Conservation (phyloP, 2,329 filamentous ascomycete genomes). For the Alternaria panax region DNA sequence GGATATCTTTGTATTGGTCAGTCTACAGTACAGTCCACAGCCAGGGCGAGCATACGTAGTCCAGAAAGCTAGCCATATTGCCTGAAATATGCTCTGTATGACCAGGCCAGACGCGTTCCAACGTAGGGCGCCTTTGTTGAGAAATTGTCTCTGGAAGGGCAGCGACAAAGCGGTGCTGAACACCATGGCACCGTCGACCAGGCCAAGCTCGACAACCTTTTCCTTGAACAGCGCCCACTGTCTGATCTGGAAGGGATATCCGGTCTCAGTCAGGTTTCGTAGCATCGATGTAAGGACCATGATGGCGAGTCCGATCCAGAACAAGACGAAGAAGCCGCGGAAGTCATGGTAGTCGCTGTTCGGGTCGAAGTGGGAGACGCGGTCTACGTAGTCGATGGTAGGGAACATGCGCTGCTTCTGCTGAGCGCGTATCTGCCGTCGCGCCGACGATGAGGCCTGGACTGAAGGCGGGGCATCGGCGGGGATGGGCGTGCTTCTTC, state of each 20-base stretch:
- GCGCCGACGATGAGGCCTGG: slow-evolving; percentile 82
- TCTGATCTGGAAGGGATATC: slow-evolving; percentile 80
- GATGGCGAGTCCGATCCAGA: slow-evolving; percentile 96
- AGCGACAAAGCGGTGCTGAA: slow-evolving; percentile 74
- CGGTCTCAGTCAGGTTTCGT: slow-evolving; percentile 92
- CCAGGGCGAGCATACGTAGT: slow-evolving; percentile 61
- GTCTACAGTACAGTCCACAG: background rate
- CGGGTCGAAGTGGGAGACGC: slow-evolving; percentile 95
- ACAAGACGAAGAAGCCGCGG: slow-evolving; percentile 95
- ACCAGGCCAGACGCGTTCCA: slow-evolving; percentile 82
- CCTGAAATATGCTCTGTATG: slow-evolving; percentile 83
- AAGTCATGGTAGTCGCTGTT: slow-evolving; percentile 92
- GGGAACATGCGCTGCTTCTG: slow-evolving; percentile 88
- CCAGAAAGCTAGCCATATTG: slow-evolving; percentile 82
- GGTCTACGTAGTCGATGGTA: slow-evolving; percentile 86
- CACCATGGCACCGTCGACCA: slow-evolving; percentile 88
- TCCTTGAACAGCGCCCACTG: slow-evolving; percentile 90
- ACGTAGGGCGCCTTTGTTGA: slow-evolving; percentile 65
- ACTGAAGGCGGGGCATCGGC: slow-evolving; percentile 92
- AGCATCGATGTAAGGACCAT: slow-evolving; percentile 96
- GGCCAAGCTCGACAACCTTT: slow-evolving; percentile 84
- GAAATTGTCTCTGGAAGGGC: slow-evolving; percentile 74
- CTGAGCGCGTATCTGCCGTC: slow-evolving; percentile 82
- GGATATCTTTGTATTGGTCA: slow-evolving; percentile 64
- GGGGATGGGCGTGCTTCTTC: slow-evolving; percentile 82